Base-by-base conservation (phyloP, 108 stramenopile species). In the Nannochloropsis gaditana region DNA sequence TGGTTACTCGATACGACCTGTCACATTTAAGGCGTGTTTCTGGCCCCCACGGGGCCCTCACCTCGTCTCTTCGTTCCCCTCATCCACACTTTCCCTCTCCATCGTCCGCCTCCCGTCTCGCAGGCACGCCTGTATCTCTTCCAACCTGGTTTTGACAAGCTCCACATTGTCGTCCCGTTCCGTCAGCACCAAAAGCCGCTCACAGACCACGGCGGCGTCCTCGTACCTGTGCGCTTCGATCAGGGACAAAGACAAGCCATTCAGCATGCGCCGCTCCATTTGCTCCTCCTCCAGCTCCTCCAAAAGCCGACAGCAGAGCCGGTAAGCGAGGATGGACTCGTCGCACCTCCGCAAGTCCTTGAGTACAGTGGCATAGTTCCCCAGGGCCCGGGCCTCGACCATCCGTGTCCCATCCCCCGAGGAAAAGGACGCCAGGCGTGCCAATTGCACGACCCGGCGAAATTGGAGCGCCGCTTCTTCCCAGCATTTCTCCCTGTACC, bases 381-480 rank as follows among this genome's bases (percentile, higher is more conserved):
- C 59, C 59, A 73, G n/a, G 19, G 59, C 59, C 59, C 59, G 59
- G 15, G 59, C 59, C 8, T 73, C 59, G 19, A 73, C n/a, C 59
- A 73, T n/a, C 59, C 59, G 15, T n/a, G 19, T n/a, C 59, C 59
- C 59, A 73, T n/a, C n/a, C 59, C 19, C 59, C 2, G 59, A 73
- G 59, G 59, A 73, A 3, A 73, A 73, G 19, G 59, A 73, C 4
- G 59, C 59, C 59, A 73, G n/a, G 15, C 59, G 59, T 15, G 59
- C 59, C 15, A 73, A n/a, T 73, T 6, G 59, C 59, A 73, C 59
- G 19, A 73, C 59, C 59, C 59, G 59, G 19, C 59, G 4, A 8
- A 73, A 73, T n/a, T 73, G 59, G 19, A 73, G n/a, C n/a, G 59
- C n/a, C 5, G 59, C 59, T n/a, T 73, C 59, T n/a, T 73, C 59